A percentile compares a stretch with the other conserved stretches of the same genome.
These are phyloP conservation scores for Oryza glumipatula DNA, from an alignment of 176 grass and related monocot genomes.

Conservation along the genomic window DNA sequence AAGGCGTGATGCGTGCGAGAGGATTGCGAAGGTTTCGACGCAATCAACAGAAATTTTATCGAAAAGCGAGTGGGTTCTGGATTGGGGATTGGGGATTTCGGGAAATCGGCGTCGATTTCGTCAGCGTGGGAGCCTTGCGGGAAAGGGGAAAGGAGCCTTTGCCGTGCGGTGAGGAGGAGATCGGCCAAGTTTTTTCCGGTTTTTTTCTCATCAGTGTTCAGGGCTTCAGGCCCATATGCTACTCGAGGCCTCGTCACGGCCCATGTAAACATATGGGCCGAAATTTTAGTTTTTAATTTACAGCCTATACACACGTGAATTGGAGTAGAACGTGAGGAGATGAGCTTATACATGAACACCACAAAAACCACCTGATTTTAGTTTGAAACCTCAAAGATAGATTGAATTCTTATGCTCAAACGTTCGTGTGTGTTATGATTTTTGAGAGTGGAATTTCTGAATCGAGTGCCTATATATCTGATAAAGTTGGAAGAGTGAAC, in stretches of 20 bases:
- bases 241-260: not conserved
- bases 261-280: not conserved
- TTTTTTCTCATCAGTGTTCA: not conserved
- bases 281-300: not conserved
- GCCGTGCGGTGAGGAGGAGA: slow-evolving; percentile 1
- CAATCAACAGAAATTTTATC: not conserved
- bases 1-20: slow-evolving; percentile 5
- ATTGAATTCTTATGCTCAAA: too few relatives aligned
- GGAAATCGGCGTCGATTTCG: not conserved
- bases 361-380: not conserved
- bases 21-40: not conserved
- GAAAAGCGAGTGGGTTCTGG: not conserved
- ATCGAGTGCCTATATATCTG: too few relatives aligned
- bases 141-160: not conserved
- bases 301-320: not conserved
- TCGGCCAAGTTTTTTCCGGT: not conserved
- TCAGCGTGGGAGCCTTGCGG: not conserved
- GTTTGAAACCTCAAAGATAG: too few relatives aligned
- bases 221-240: not conserved
- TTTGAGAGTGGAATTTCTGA: too few relatives aligned
- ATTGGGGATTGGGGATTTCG: slow-evolving; percentile 9
- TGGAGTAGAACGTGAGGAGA: too few relatives aligned
- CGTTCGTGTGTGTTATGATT: too few relatives aligned
- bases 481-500: too few relatives aligned
- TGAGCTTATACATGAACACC: not conserved